phyloP scores from a whole-genome alignment of 495 filamentous ascomycete species.

The Apodospora peruviana region DNA sequence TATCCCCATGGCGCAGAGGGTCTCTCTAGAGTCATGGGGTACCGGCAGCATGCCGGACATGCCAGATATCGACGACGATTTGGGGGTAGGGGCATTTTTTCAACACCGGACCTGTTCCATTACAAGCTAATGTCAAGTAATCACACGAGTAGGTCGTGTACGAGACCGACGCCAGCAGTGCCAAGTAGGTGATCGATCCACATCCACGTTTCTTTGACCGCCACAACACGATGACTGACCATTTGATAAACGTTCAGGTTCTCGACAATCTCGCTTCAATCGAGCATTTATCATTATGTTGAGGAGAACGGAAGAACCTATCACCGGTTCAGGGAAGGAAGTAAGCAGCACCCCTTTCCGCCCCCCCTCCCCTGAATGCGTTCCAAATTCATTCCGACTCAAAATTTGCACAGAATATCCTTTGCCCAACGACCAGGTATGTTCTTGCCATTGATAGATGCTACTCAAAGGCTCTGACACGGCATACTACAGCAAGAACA shows the following conservation, averaged over 20 bases:
- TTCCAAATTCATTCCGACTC: too few species aligned
- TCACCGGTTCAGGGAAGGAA: slow-evolving; percentile 1
- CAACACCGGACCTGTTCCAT: too few species aligned
- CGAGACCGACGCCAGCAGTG: too few species aligned
- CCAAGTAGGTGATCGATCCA: too few species aligned
- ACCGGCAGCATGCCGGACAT: not conserved
- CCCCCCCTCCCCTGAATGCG: not conserved
- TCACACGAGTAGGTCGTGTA: too few species aligned
- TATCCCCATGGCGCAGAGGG: not conserved
- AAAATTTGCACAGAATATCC: slow-evolving; percentile 22
- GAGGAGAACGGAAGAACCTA: slow-evolving; percentile 4
- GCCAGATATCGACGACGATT: not conserved
- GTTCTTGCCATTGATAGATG: not conserved
- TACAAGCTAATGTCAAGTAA: not conserved
- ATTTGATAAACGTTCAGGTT: not conserved
- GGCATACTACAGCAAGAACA: slow-evolving; percentile 29
- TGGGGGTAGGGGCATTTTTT: not conserved
- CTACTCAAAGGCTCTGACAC: not conserved
- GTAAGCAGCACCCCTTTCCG: not conserved
- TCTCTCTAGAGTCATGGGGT: slow-evolving; percentile 2
- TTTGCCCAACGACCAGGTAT: slow-evolving; percentile 17
- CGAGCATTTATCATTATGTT: slow-evolving; percentile 2
- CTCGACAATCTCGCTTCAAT: not conserved
- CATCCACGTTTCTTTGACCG: too few species aligned
- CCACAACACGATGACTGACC: too few species aligned